These are phyloP conservation scores for Macrolepiota dolichaula DNA, from an alignment of 768 basidiomycete species.

Conservation along the genomic window DNA sequence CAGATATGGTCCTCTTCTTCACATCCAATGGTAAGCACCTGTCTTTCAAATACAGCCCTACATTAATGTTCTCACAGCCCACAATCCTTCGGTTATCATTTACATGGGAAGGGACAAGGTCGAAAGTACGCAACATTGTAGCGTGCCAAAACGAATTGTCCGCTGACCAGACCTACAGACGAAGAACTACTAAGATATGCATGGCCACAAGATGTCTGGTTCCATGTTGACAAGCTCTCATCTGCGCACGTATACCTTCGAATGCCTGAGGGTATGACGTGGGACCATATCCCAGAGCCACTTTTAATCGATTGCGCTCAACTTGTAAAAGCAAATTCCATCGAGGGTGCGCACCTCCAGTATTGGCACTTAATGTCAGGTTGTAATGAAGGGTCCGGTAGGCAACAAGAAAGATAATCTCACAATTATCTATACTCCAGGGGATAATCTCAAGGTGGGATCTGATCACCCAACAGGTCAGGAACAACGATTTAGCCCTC, in stretches of 20 bases:
- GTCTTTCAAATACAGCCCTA: not conserved
- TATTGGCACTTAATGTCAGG: not conserved
- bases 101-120: constrained; percentile 99
- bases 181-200: constrained; percentile 94
- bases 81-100: constrained; percentile 62
- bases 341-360: constrained; percentile 61
- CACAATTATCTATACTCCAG: constrained; percentile 92
- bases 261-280: constrained; percentile 74
- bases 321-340: constrained; percentile 96
- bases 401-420: constrained; percentile 96
- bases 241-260: constrained; percentile 98
- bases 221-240: constrained; percentile 97
- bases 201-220: constrained; percentile 87
- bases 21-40: constrained; percentile 35
- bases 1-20: constrained; percentile 51
- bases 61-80: constrained; percentile 33
- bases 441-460: constrained; percentile 83
- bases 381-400: constrained; percentile 25
- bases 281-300: constrained; percentile 83
- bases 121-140: constrained; percentile 59
- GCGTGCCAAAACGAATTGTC: constrained; percentile 14
- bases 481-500: not conserved
- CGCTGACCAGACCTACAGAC: constrained; percentile 48
- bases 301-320: constrained; percentile 87
- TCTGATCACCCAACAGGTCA: not conserved